phyloP scores from a whole-genome alignment of 495 filamentous ascomycete species.

The Jackrogersella multiformis region DNA sequence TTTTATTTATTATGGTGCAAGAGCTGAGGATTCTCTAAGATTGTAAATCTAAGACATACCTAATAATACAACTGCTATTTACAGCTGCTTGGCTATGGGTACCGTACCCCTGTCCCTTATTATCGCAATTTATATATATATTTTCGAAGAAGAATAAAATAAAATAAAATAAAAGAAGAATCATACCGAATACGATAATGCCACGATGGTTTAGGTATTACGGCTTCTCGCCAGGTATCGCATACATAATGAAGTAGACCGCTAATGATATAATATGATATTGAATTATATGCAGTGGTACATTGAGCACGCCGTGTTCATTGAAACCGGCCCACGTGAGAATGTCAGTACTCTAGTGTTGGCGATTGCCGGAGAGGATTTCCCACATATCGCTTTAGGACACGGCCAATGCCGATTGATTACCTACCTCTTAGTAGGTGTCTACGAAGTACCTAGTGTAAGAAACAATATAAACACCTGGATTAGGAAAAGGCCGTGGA shows the following conservation, averaged over 20 bases:
- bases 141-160: too few species aligned
- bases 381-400: slow-evolving; percentile 32
- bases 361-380: slow-evolving; percentile 12
- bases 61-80: background rate
- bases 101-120: background rate
- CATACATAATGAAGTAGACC: slow-evolving; percentile 15
- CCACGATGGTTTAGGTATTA: slow-evolving; percentile 5
- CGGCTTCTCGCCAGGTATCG: slow-evolving; percentile 2
- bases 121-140: background rate
- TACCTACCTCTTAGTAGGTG: too few species aligned
- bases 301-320: slow-evolving; percentile 26
- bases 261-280: slow-evolving; percentile 17
- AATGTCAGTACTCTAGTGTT: slow-evolving; percentile 21
- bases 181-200: background rate
- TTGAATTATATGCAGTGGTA: slow-evolving; percentile 26
- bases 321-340: slow-evolving; percentile 39
- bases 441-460: too few species aligned
- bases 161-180: background rate
- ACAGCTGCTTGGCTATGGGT: background rate
- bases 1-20: background rate
- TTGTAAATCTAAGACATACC: background rate
- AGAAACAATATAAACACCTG: slow-evolving; percentile 28
- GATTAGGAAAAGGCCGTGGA: slow-evolving; percentile 24
- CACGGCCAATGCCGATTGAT: slow-evolving; percentile 30
- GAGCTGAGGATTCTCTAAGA: background rate